phyloP scores from a whole-genome alignment of 129 eudicot species.

The Saposhnikovia divaricata region DNA sequence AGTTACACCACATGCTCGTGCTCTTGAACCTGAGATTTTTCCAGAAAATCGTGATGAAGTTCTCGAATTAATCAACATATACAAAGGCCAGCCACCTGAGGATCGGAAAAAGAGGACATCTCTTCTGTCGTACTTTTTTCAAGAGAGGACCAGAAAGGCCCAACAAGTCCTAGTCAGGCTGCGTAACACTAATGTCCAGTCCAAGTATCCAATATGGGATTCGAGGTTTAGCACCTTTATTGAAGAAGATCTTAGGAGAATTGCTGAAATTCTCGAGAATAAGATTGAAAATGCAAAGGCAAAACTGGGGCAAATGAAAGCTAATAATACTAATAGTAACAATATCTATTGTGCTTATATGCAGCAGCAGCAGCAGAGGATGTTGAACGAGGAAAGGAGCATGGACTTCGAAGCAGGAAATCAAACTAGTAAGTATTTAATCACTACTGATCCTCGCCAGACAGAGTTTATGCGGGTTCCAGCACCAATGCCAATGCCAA shows the following conservation, averaged over 20 bases:
- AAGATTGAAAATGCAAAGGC: conserved; percentile 8
- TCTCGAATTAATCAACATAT: conserved; percentile 1
- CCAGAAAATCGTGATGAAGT: not conserved
- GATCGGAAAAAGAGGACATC: conserved; percentile 7
- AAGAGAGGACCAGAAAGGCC: conserved; percentile 7
- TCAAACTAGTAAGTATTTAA: not conserved
- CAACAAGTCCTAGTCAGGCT: conserved; percentile 1
- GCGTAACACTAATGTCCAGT: not conserved
- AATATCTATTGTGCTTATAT: not conserved
- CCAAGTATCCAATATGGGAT: conserved; percentile 17
- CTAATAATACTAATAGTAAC: not conserved
- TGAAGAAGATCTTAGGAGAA: not conserved
- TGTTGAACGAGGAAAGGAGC: not conserved
- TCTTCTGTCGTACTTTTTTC: conserved; percentile 1
- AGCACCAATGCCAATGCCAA: not conserved
- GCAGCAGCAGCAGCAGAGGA: not conserved
- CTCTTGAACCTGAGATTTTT: not conserved
- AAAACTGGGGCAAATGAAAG: not conserved
- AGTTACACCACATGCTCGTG: not conserved
- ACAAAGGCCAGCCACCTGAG: not conserved
- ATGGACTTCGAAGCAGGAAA: not conserved
- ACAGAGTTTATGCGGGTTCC: not conserved
- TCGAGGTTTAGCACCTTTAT: not conserved
- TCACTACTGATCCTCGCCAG: not conserved
- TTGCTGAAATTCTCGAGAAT: not conserved